Evolutionary conservation across 192 early-diverging fungal species (phyloP).

Genomic region (Funneliformis geosporum): DNA sequence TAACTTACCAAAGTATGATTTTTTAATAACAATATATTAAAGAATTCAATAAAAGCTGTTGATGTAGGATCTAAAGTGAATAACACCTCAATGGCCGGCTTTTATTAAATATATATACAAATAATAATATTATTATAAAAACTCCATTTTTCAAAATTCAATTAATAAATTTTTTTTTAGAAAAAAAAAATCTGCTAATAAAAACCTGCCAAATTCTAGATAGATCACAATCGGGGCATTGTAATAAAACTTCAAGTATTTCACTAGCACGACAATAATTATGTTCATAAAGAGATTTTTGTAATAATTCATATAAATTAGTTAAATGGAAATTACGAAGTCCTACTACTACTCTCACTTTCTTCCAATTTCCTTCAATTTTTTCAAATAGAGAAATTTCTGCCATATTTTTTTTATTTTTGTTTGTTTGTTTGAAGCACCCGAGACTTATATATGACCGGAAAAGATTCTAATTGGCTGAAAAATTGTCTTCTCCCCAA

Average conservation of each 20-base stretch:
- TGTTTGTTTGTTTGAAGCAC: no score
- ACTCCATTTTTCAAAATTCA: not conserved
- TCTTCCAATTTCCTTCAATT: not conserved
- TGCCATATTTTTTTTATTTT: not conserved
- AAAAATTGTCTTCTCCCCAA: no score
- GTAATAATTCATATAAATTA: slow-evolving; percentile 10
- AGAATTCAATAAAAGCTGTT: slow-evolving; percentile 4
- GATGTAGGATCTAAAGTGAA: not conserved
- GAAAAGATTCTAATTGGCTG: no score
- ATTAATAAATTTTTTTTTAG: not conserved
- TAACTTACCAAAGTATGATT: not conserved
- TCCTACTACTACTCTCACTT: not conserved
- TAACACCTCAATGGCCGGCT: slow-evolving; percentile 3
- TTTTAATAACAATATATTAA: slow-evolving; percentile 9
- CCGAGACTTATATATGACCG: no score
- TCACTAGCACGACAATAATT: slow-evolving; percentile 18
- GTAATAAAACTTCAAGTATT: slow-evolving; percentile 19
- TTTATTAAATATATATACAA: not conserved
- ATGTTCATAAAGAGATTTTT: not conserved
- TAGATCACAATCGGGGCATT: slow-evolving; percentile 5
- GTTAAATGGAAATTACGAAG: not conserved
- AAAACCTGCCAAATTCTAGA: slow-evolving; percentile 11
- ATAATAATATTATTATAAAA: not conserved
- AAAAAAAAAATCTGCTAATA: not conserved
- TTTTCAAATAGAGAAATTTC: not conserved